Evolutionary conservation across 306 rosid genomes (phyloP).

Genomic region (Begonia fuchsioides): DNA sequence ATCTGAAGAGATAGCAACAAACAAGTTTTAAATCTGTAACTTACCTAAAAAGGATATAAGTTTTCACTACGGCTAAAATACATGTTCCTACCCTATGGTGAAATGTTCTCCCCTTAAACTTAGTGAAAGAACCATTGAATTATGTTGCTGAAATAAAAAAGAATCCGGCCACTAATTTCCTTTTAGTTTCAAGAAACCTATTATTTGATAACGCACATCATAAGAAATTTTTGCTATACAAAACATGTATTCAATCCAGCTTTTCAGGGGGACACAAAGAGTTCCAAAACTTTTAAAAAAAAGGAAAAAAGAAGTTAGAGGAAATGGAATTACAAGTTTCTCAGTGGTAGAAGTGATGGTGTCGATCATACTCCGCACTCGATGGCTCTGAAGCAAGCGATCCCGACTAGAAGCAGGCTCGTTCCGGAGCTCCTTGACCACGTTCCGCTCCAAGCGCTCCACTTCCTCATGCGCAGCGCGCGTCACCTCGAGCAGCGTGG

Average conservation of each 20-base stretch:
- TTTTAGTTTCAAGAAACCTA: too few relatives aligned
- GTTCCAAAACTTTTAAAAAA: not conserved
- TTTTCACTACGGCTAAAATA: too few relatives aligned
- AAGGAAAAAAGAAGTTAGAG: not conserved
- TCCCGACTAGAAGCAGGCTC: constrained; percentile 50
- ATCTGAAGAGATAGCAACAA: constrained; percentile 19
- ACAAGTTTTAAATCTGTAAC: too few relatives aligned
- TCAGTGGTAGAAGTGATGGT: constrained; percentile 49
- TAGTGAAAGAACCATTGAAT: too few relatives aligned
- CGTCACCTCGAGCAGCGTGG: constrained; percentile 86
- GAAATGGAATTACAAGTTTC: constrained; percentile 29
- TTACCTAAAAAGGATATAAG: too few relatives aligned
- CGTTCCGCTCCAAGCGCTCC: constrained; percentile 72
- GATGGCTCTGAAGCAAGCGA: constrained; percentile 84
- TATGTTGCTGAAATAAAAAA: too few relatives aligned
- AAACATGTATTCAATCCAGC: not conserved
- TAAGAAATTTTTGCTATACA: too few relatives aligned
- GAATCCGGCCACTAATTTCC: too few relatives aligned
- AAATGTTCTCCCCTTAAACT: too few relatives aligned
- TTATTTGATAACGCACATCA: too few relatives aligned
- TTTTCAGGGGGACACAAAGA: not conserved
- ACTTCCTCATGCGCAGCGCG: constrained; percentile 90
- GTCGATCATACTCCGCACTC: constrained; percentile 66
- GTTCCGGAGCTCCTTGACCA: constrained; percentile 81
- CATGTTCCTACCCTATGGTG: not conserved